Evolutionary conservation across 179 eudicot genomes (phyloP), one percentile per base, ranked within the genome.

Genomic region (Heliamphora pulchella): DNA sequence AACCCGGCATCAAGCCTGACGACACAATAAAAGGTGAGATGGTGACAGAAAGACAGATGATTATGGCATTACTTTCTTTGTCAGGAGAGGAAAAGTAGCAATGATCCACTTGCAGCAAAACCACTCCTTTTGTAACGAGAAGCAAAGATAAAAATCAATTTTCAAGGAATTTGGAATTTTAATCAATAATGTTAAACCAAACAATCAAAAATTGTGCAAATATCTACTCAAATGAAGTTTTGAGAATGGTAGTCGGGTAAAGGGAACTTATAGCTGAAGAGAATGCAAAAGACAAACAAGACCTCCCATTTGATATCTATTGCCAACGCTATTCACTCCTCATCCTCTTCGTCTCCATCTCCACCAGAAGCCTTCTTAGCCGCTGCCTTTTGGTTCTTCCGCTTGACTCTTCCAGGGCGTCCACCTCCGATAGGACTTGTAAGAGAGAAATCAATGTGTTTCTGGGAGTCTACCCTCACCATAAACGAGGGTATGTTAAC

Each of bases 371-470:
- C 83, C 84, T 89, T 89, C 88, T 88, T 88, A 8, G 89, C 85
- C 18, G 92, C 92, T 3, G 90, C 71, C 76, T 83, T 89, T 74
- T 55, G 74, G 83, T 86, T 86, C 92, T 77, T 89, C 84, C 92
- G 77, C 88, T 89, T 89, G 79, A 89, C 92, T 83, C 92, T 88
- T 74, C 91, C 92, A 8, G 90, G 89, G 6, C 90, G 87, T 2
- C 92, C 92, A 9, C 90, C 90, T 50, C 92, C 90, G 18, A 89
- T 82, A 1, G 92, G 92, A 74, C 92, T 89, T 6, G 88, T 88
- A 15, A 89, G 78, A 0, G 92, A 84, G 85, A 89, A 88, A 69
- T 88, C 91, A 46, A 88, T 84, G 85, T 89, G 91, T 74, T 88
- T 88, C 66, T 88, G 89, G 0, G 91, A 88, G 81, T 89, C 91